Base-by-base conservation (phyloP, 768 basidiomycete genomes). In the Calocera cornea region DNA sequence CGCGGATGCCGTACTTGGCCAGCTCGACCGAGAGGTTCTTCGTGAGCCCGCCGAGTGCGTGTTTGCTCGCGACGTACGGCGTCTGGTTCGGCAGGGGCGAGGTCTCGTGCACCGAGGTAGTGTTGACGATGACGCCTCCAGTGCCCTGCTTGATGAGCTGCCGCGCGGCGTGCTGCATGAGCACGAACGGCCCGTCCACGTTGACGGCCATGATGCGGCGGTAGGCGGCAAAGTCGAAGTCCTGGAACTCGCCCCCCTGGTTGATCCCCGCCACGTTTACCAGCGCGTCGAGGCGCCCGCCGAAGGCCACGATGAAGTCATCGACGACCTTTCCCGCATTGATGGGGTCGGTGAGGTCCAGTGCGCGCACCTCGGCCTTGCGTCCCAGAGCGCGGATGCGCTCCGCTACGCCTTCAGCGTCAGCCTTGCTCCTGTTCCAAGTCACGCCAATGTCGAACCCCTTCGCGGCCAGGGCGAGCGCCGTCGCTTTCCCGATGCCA, bases 401-500 rank as follows among this genome's bases (percentile, higher is more conserved):
- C 31, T 60, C 54, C 14, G 54, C 54, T 10, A 60, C 54, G 27
- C 14, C 54, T 2, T 60, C 27, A 2, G 54, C 54, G 54, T 60
- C 54, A 5, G 54, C 11, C 31, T 60, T 33, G 54, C 54, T 60
- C 31, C 54, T 27, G 54, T 60, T 11, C 54, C 54, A 60, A 19
- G 27, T 83, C 54, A 83, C 69, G n/a, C 77, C 79, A 44, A 84
- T 70, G 60, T 82, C 75, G 69, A 77, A 80, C 2, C 83, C 83
- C 65, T 82, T 83, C 12, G 72, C 67, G 22, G 83, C 80, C 12
- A 85, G 78, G 2, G 81, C 78, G 2, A 78, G 68, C 7, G 82
- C 80, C 41, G 84, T 80, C 36, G 79, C 80, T 40, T 77, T 76
- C 0, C 83, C 83, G 16, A 84, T 82, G 27, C 83, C 84, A 64